Percentiles rank a stretch among this genome's conserved stretches.
Evolutionary conservation across 192 early-diverging fungal genomes (phyloP).

Genomic region (Gryganskiella cystojenkinii): DNA sequence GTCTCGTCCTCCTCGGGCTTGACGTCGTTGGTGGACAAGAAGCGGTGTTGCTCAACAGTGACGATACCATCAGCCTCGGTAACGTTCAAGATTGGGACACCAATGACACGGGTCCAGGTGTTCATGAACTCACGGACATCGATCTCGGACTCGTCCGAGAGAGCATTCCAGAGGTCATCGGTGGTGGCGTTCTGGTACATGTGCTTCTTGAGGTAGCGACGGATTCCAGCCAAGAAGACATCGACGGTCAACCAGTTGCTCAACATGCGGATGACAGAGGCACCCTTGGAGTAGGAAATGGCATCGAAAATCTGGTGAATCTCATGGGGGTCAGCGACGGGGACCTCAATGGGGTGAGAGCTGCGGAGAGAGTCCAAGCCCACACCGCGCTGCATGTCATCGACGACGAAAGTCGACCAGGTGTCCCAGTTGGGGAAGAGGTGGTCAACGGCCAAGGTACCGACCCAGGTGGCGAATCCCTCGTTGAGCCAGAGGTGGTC

Average conservation of each 20-base stretch:
- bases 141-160: constrained; percentile 79
- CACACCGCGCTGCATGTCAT: constrained; percentile 81
- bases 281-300: constrained; percentile 92
- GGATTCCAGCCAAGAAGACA: constrained; percentile 77
- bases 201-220: constrained; percentile 85
- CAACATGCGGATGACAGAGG: constrained; percentile 94
- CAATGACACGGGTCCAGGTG: constrained; percentile 87
- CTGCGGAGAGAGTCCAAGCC: constrained; percentile 85
- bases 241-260: constrained; percentile 79
- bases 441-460: constrained; percentile 86
- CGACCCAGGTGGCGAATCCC: constrained; percentile 98
- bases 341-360: constrained; percentile 95
- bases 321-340: constrained; percentile 83
- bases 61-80: constrained; percentile 65
- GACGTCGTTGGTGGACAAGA: constrained; percentile 85
- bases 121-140: constrained; percentile 90
- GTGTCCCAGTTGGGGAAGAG: constrained; percentile 95
- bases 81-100: constrained; percentile 85
- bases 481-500: constrained; percentile 96
- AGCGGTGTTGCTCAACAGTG: constrained; percentile 84
- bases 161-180: constrained; percentile 87
- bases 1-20: constrained; percentile 83
- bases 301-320: constrained; percentile 97
- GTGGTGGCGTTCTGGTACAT: constrained; percentile 88
- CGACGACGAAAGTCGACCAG: constrained; percentile 88